phyloP scores from a whole-genome alignment of 2,329 filamentous ascomycete species.

The Aphanoascus verrucosus region DNA sequence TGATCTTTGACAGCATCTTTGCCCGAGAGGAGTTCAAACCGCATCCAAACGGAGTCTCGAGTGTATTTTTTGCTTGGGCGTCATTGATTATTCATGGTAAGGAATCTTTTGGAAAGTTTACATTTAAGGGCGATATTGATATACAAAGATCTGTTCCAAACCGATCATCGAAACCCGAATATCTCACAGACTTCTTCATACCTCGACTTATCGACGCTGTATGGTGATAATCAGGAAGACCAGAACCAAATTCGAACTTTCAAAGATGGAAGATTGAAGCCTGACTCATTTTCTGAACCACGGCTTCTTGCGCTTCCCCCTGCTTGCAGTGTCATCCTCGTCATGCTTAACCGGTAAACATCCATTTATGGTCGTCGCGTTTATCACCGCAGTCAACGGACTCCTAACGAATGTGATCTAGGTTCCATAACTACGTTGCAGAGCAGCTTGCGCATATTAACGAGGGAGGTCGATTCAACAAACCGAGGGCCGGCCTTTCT shows the following conservation, averaged over 20 bases:
- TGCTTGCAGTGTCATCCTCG: constrained; percentile 26
- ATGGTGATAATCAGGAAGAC: constrained; percentile 30
- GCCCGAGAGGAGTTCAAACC: constrained; percentile 32
- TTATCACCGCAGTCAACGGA: background rate
- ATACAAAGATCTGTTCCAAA: constrained; percentile 36
- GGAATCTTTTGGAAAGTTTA: background rate
- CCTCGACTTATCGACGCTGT: constrained; percentile 39
- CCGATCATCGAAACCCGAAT: constrained; percentile 26
- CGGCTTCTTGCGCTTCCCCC: constrained; percentile 27
- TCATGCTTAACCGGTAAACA: constrained; percentile 43
- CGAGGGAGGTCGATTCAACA: constrained; percentile 30
- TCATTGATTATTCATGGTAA: constrained; percentile 43
- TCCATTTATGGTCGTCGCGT: constrained; percentile 45
- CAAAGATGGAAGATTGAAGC: constrained; percentile 32
- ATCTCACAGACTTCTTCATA: constrained; percentile 37
- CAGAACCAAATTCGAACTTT: constrained; percentile 30
- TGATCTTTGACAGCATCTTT: constrained; percentile 36
- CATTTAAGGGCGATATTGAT: background rate
- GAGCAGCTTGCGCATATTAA: constrained; percentile 34
- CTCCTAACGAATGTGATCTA: background rate
- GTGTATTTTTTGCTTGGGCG: constrained; percentile 41
- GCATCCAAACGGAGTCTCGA: constrained; percentile 38
- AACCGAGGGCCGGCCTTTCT: constrained; percentile 14
- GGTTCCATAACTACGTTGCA: constrained; percentile 33
- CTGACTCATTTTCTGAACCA: constrained; percentile 29